Conservation (phyloP, 208 protist genomes). For the Trypanosomatidae sp. region DNA sequence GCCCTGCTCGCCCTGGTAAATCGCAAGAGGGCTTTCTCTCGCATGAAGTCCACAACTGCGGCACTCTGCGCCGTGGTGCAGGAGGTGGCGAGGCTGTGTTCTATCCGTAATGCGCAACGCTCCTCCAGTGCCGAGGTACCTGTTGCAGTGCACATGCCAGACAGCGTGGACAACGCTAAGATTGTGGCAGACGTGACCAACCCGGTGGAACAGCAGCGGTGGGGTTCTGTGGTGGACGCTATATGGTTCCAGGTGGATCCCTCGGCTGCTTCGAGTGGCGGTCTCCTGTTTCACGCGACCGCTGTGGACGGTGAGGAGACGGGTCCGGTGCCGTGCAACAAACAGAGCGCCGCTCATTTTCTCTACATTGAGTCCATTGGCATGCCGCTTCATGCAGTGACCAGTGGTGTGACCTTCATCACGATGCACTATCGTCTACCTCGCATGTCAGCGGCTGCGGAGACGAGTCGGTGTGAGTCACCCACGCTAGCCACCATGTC, state of each 20-base stretch:
- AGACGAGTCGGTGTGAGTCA: conserved; percentile 21
- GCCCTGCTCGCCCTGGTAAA: conserved; percentile 17
- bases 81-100: conserved; percentile 27
- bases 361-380: conserved; percentile 39
- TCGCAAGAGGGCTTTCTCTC: conserved; percentile 1
- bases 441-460: conserved; percentile 23
- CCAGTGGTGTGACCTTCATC: conserved; percentile 3
- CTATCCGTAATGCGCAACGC: conserved; percentile 6
- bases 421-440: conserved; percentile 25
- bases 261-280: conserved; percentile 40
- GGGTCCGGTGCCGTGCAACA: conserved; percentile 5
- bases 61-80: conserved; percentile 33
- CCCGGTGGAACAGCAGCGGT: conserved; percentile 44
- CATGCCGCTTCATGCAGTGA: conserved; percentile 20
- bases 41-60: conserved; percentile 15
- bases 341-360: conserved; percentile 28
- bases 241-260: conserved; percentile 77
- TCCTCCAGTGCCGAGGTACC: conserved; percentile 25
- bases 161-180: conserved; percentile 20
- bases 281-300: conserved; percentile 33
- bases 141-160: conserved; percentile 30
- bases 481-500: conserved; percentile 18
- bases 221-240: conserved; percentile 65
- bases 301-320: conserved; percentile 5
- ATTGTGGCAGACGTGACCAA: conserved; percentile 32